phyloP scores from a whole-genome alignment of 2,329 filamentous ascomycete species.

The Colletotrichum eremochloae region DNA sequence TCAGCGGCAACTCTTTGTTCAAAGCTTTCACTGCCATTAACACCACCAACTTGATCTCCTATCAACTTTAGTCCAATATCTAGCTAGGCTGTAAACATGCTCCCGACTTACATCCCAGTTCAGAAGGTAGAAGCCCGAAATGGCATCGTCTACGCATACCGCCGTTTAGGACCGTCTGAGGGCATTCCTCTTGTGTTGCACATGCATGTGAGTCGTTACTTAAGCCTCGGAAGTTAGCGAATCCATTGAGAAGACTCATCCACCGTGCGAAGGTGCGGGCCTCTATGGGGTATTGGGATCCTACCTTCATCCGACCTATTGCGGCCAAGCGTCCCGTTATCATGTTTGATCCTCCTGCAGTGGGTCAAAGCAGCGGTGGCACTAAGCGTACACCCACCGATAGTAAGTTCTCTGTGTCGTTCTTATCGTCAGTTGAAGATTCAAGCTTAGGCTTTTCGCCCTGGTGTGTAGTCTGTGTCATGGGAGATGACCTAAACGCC shows the following conservation, averaged over 20 bases:
- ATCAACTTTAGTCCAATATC: neutral
- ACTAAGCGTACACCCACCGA: slow-evolving; percentile 17
- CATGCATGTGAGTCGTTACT: slow-evolving; percentile 22
- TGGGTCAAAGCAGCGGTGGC: slow-evolving; percentile 21
- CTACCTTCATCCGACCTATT: slow-evolving; percentile 22
- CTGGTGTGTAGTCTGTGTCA: slow-evolving; percentile 10
- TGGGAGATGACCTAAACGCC: slow-evolving; percentile 29
- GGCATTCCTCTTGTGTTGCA: slow-evolving; percentile 32
- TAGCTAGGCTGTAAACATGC: neutral
- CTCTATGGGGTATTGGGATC: slow-evolving; percentile 36
- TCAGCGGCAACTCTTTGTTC: neutral
- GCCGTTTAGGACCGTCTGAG: slow-evolving; percentile 9
- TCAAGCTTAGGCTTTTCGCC: neutral
- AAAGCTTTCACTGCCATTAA: neutral
- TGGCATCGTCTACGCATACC: slow-evolving; percentile 31
- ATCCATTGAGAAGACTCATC: neutral
- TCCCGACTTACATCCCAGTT: slow-evolving; percentile 26
- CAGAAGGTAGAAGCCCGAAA: slow-evolving; percentile 28
- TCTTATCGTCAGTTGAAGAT: fast-evolving
- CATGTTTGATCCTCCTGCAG: slow-evolving; percentile 33
- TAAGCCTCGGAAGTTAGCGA: neutral
- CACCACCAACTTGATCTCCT: neutral
- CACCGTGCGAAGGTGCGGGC: slow-evolving; percentile 16
- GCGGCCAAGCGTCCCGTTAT: slow-evolving; percentile 26
- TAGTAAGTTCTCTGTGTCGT: slow-evolving; percentile 1